Conservation (phyloP, 2,329 filamentous ascomycete species). For the Calonectria hawksworthii region DNA sequence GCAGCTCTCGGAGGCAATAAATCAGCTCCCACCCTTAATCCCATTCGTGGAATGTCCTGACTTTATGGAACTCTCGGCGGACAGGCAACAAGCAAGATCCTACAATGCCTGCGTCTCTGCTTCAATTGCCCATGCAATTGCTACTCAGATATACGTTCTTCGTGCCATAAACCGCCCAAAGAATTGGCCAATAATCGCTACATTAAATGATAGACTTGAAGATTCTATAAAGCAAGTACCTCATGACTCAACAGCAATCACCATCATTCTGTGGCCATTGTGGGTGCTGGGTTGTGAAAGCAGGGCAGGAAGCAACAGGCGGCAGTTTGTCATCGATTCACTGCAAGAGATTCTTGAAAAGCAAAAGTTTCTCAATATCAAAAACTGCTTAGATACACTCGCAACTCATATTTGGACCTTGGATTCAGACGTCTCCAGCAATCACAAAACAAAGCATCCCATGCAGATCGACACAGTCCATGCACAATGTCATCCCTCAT, state of each 20-base stretch:
- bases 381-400: neutral
- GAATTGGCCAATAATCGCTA: neutral
- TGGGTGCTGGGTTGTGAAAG: constrained; percentile 27
- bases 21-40: neutral
- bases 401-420: neutral
- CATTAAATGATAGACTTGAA: neutral
- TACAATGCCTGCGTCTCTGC: constrained; percentile 11
- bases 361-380: constrained; percentile 8
- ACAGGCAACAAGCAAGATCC: neutral
- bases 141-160: neutral
- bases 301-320: neutral
- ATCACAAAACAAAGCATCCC: neutral
- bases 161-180: neutral
- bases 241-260: neutral
- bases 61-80: neutral
- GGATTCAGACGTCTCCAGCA: too few species aligned
- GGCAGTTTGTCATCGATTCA: neutral
- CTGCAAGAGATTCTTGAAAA: neutral
- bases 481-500: neutral
- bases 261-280: constrained; percentile 26
- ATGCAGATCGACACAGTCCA: neutral
- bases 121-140: neutral
- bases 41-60: neutral
- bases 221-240: constrained; percentile 4
- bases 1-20: neutral